Percentiles rank a stretch among this genome's conserved stretches.
phyloP scores from a whole-genome alignment of 2,329 filamentous ascomycete species.

The Emydomyces testavorans region DNA sequence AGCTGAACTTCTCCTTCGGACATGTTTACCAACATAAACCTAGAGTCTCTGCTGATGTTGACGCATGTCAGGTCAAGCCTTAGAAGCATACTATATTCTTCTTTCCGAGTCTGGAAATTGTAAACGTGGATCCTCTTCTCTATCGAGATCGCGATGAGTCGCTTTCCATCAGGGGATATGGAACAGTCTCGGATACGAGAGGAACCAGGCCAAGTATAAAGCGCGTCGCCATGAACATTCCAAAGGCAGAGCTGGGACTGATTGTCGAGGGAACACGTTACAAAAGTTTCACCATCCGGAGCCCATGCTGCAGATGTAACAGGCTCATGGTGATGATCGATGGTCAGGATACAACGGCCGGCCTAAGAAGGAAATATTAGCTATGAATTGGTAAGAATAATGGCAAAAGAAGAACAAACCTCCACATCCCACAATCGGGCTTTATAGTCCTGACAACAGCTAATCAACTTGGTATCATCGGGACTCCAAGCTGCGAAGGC shows the following conservation, averaged over 20 bases:
- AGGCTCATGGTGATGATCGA: constrained; percentile 66
- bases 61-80: constrained; percentile 65
- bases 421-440: constrained; percentile 64
- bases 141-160: constrained; percentile 67
- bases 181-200: constrained; percentile 74
- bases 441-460: constrained; percentile 62
- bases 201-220: constrained; percentile 56
- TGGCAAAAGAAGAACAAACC: constrained; percentile 38
- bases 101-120: constrained; percentile 61
- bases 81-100: constrained; percentile 62
- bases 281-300: constrained; percentile 61
- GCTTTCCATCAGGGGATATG: constrained; percentile 67
- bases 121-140: constrained; percentile 65
- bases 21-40: constrained; percentile 70
- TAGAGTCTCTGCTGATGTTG: constrained; percentile 69
- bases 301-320: constrained; percentile 88
- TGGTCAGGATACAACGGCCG: constrained; percentile 50
- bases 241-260: constrained; percentile 58
- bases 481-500: constrained; percentile 84
- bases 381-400: neutral
- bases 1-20: constrained; percentile 65
- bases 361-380: constrained; percentile 37
- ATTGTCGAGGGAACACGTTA: constrained; percentile 65
- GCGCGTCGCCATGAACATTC: constrained; percentile 50
- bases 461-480: constrained; percentile 74